Evolutionary conservation across 2,329 filamentous ascomycete species (phyloP).

Genomic region (Talaromyces sp.): DNA sequence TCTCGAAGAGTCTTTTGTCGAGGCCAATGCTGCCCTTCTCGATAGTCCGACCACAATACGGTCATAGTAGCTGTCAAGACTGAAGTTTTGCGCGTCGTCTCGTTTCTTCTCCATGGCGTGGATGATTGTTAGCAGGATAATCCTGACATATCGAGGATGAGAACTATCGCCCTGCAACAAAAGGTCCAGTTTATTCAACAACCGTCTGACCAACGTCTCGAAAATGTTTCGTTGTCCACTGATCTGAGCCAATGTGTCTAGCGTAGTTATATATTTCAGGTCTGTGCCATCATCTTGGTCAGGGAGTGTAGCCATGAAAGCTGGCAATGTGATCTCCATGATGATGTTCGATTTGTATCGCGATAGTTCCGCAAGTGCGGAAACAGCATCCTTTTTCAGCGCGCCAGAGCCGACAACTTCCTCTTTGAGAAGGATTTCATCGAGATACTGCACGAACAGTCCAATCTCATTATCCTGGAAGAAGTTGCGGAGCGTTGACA

Average conservation of each 20-base stretch:
- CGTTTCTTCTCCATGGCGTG: constrained; percentile 58
- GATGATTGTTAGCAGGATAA: constrained; percentile 59
- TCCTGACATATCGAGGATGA: constrained; percentile 54
- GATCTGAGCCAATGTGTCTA: constrained; percentile 64
- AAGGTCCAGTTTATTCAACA: constrained; percentile 61
- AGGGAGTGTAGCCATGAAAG: constrained; percentile 63
- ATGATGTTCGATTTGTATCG: constrained; percentile 61
- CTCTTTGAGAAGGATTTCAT: constrained; percentile 60
- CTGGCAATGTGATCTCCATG: constrained; percentile 63
- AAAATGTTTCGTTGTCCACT: constrained; percentile 61
- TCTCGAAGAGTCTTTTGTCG: constrained; percentile 32
- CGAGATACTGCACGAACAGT: constrained; percentile 55
- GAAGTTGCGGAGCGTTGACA: constrained; percentile 46
- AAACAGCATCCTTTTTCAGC: constrained; percentile 57
- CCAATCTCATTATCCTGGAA: constrained; percentile 53
- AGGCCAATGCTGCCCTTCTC: constrained; percentile 37
- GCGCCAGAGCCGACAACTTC: constrained; percentile 55
- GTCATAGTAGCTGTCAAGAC: constrained; percentile 47
- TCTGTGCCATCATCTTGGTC: constrained; percentile 50
- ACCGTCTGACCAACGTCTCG: constrained; percentile 59
- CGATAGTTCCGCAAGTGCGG: constrained; percentile 59
- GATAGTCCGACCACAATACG: constrained; percentile 50
- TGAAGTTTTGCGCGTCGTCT: constrained; percentile 37
- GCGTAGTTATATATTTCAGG: constrained; percentile 51
- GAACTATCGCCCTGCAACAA: constrained; percentile 49